Conservation (phyloP, 495 filamentous ascomycete genomes). For the Annulohypoxylon stygium region DNA sequence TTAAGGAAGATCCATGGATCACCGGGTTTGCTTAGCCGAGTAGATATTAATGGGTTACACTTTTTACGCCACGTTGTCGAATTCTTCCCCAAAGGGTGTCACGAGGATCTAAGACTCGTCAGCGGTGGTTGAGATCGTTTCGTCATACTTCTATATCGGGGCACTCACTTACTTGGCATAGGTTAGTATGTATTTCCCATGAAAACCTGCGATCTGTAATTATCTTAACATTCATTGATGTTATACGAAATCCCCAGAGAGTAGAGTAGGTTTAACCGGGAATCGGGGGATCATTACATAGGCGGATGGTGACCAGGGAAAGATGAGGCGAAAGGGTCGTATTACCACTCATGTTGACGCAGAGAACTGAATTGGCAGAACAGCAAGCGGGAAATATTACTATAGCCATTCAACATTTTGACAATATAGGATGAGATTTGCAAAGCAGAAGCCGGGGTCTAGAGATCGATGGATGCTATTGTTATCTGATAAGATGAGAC, state of each 20-base stretch:
- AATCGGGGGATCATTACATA: background rate
- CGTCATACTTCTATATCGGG: slow-evolving; percentile 5
- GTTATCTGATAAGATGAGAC: slow-evolving; percentile 16
- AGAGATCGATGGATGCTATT: slow-evolving; percentile 12
- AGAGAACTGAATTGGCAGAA: background rate
- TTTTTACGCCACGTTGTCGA: slow-evolving; percentile 15
- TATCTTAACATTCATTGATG: background rate
- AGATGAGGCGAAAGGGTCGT: slow-evolving; percentile 1
- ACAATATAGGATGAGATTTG: slow-evolving; percentile 22
- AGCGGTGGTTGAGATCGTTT: slow-evolving; percentile 26
- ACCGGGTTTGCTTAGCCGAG: slow-evolving; percentile 3
- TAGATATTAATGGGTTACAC: slow-evolving; percentile 9
- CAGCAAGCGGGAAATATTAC: background rate
- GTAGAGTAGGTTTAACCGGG: slow-evolving; percentile 1
- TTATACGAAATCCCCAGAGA: slow-evolving; percentile 7
- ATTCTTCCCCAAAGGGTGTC: slow-evolving; percentile 9
- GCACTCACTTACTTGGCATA: background rate
- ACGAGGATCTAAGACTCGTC: slow-evolving; percentile 35
- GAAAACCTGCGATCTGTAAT: background rate
- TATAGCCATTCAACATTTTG: background rate
- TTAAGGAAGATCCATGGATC: slow-evolving; percentile 5
- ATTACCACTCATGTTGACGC: background rate
- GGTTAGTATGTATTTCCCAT: background rate
- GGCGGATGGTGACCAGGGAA: background rate
- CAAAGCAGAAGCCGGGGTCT: slow-evolving; percentile 27